These are phyloP conservation scores for Fraxinus cuspidata DNA, from an alignment of 257 asterid genomes.

Conservation along the genomic window DNA sequence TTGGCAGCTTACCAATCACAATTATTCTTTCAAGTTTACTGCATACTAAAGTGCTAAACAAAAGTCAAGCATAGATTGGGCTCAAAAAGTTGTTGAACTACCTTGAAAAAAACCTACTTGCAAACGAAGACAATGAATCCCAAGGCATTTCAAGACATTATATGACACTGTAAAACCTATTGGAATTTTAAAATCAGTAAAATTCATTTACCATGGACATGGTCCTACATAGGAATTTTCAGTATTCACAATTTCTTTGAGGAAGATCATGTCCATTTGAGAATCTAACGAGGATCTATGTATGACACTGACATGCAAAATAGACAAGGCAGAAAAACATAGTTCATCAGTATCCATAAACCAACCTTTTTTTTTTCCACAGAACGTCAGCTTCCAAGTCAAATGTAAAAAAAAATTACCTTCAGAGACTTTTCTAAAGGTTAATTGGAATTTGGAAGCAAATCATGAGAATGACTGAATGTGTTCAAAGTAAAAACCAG, in stretches of 20 bases:
- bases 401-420: not conserved
- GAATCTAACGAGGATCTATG: not conserved
- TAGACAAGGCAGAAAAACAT: not conserved
- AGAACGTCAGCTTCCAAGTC: not conserved
- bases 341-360: not conserved
- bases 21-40: not conserved
- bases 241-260: not conserved
- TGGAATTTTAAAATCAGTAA: not conserved
- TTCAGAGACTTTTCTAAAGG: not conserved
- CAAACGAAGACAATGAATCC: not conserved
- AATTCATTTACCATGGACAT: not conserved
- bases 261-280: not conserved
- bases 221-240: not conserved
- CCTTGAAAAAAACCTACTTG: not conserved
- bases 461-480: not conserved
- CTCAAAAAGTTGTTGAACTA: not conserved
- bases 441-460: not conserved
- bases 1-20: slow-evolving; percentile 20
- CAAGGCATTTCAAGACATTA: not conserved
- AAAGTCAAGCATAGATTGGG: not conserved
- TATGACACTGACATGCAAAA: not conserved
- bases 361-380: not conserved
- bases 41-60: not conserved
- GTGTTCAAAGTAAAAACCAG: not conserved
- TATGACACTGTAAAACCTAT: not conserved